Evolutionary conservation across 768 basidiomycete genomes (phyloP).

Genomic region (Leccinum imitatum): DNA sequence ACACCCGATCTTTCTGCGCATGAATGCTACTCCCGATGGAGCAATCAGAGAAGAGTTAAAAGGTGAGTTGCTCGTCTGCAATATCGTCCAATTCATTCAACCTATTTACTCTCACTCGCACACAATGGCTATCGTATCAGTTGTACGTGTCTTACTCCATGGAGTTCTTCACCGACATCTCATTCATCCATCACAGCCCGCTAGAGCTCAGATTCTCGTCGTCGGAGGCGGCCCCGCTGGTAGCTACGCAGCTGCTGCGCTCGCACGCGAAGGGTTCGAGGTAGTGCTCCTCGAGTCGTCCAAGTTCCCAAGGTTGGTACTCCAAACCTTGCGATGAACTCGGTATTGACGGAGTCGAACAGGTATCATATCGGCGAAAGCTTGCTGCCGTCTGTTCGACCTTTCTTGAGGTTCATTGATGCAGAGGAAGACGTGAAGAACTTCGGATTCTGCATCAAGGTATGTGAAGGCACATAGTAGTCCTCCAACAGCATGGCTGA

Average conservation of each 20-base stretch:
- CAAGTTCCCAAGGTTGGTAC: slow-evolving; percentile 13
- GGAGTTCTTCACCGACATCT: not conserved
- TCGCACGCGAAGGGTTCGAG: slow-evolving; percentile 13
- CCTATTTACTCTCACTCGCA: not conserved
- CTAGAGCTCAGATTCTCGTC: slow-evolving; percentile 8
- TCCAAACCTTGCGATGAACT: no score
- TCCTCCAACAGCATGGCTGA: not conserved
- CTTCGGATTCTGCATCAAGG: slow-evolving; percentile 13
- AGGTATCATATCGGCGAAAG: slow-evolving; percentile 21
- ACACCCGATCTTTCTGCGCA: not conserved
- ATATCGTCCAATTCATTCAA: not conserved
- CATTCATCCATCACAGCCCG: not conserved
- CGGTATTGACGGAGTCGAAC: not conserved
- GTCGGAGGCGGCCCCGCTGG: slow-evolving; percentile 16
- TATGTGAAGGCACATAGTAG: not conserved
- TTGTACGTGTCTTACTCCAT: not conserved
- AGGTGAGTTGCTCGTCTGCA: not conserved
- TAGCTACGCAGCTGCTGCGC: slow-evolving; percentile 9
- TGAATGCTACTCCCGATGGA: not conserved
- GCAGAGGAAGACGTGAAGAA: slow-evolving; percentile 7
- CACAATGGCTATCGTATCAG: not conserved
- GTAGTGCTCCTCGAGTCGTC: slow-evolving; percentile 10
- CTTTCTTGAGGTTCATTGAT: slow-evolving; percentile 10
- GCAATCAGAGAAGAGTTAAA: not conserved
- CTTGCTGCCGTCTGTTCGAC: slow-evolving; percentile 5